Percentiles rank a stretch among this genome's conserved stretches.
Evolutionary conservation across 352 stramenopile genomes (phyloP).

Genomic region (Aphanomyces cochlioides): DNA sequence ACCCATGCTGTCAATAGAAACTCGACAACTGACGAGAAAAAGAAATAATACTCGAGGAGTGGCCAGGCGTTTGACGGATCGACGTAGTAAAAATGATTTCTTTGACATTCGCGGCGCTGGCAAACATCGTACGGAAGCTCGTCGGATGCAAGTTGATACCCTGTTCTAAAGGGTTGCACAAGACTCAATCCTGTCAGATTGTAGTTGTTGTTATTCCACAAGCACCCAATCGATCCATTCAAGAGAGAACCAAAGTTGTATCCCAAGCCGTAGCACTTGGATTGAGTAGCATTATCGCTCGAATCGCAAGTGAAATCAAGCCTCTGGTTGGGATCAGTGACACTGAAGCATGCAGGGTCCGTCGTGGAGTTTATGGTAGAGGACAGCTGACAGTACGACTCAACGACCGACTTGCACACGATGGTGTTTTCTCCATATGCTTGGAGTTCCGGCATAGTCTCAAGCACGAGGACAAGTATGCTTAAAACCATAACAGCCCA

Average conservation of each 20-base stretch:
- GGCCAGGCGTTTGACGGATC: constrained; percentile 56
- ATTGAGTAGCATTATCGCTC: constrained; percentile 42
- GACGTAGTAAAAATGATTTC: constrained; percentile 64
- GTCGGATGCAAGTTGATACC: constrained; percentile 39
- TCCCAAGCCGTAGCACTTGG: constrained; percentile 52
- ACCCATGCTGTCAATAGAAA: constrained; percentile 42
- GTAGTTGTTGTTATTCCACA: constrained; percentile 41
- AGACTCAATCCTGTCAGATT: constrained; percentile 30
- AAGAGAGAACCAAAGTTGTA: constrained; percentile 51
- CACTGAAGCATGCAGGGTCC: constrained; percentile 62
- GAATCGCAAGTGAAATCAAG: constrained; percentile 51
- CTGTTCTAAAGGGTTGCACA: constrained; percentile 49
- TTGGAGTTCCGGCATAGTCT: constrained; percentile 76
- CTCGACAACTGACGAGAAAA: constrained; percentile 59
- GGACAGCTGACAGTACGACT: constrained; percentile 47
- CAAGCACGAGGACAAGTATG: constrained; percentile 72
- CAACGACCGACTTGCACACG: constrained; percentile 55
- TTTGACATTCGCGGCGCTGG: constrained; percentile 75
- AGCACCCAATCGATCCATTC: constrained; percentile 38
- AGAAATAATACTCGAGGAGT: constrained; percentile 65
- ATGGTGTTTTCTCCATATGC: constrained; percentile 59
- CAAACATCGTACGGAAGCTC: constrained; percentile 52
- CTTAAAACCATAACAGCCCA: constrained; percentile 70
- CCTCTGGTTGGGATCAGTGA: constrained; percentile 37
- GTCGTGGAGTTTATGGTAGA: constrained; percentile 33